phyloP scores from a whole-genome alignment of 805 yeast species.

The Candida yuanshanica region DNA sequence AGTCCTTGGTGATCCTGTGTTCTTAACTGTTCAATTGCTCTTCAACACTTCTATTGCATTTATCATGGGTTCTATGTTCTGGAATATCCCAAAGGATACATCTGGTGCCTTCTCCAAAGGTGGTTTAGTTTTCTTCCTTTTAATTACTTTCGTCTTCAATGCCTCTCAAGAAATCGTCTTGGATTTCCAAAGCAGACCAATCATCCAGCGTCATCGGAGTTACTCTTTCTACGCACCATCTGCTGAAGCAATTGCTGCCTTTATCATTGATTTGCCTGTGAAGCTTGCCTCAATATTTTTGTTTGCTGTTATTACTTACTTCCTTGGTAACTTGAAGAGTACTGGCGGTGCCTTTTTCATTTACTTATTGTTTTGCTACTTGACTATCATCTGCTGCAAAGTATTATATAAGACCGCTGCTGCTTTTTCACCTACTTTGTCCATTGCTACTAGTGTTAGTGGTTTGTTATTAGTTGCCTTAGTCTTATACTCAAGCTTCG shows the following conservation, averaged over 20 bases:
- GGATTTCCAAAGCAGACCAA: constrained; percentile 41
- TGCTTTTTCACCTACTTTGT: constrained; percentile 36
- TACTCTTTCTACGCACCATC: constrained; percentile 70
- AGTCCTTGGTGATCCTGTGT: constrained; percentile 41
- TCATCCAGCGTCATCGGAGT: constrained; percentile 62
- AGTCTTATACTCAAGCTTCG: constrained; percentile 50
- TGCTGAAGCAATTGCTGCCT: constrained; percentile 61
- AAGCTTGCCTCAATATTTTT: constrained; percentile 40
- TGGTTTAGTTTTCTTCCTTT: constrained; percentile 60
- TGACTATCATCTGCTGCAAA: constrained; percentile 42
- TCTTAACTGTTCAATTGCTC: constrained; percentile 34
- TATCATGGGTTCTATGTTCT: constrained; percentile 50
- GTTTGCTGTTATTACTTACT: constrained; percentile 47
- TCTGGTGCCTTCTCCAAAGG: constrained; percentile 46
- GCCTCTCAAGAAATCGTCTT: constrained; percentile 50
- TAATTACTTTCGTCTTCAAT: constrained; percentile 52
- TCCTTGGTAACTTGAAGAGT: constrained; percentile 44
- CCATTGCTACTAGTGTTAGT: constrained; percentile 52
- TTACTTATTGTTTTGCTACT: constrained; percentile 35
- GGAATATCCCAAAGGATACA: constrained; percentile 38
- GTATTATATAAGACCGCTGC: constrained; percentile 47
- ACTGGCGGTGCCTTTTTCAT: constrained; percentile 50
- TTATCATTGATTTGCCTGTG: constrained; percentile 56
- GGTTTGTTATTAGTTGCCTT: constrained; percentile 38
- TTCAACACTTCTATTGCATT: constrained; percentile 47